Evolutionary conservation across 345 rosid species (phyloP), one percentile per base, ranked within the genome.

Genomic region (Capsella bursapastoris): DNA sequence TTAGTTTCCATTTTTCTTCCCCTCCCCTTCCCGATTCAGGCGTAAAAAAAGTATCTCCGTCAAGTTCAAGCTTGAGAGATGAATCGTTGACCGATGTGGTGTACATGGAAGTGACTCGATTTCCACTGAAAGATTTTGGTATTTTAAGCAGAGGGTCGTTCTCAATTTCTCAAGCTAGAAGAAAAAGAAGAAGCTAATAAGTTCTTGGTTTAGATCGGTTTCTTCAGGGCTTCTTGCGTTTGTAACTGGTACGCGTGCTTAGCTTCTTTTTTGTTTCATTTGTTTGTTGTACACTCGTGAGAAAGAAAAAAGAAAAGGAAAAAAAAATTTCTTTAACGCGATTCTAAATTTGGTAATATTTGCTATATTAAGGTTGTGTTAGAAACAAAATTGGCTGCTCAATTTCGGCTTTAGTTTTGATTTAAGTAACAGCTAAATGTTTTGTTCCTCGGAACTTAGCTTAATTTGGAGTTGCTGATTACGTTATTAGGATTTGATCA

Each of bases 331-430:
- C 34, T 75, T 18, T 52, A 52, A 44, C 15, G 2, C 8, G 41
- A 60, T 43, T 64, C 74, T 41, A 55, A 12, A 55, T 76, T 63
- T 70, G 51, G 71, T 56, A 47, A 70, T 13, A 53, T 12, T n/a
- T 68, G 8, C 48, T 40, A 49, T 66, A 47, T 37, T 48, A 49
- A 37, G 2, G 28, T 66, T 48, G 25, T 64, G 0, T 44, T 63
- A 4, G 15, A 9, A 43, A 8, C 22, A 43, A 16, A 50, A 1
- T 37, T 29, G 6, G 43, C 32, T 31, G 52, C 45, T 9, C 34
- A 70, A 0, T 51, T 38, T 37, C 11, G 38, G 51, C 2, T 8
- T 68, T 28, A 15, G 44, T 43, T 29, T 72, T 40, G 31, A 41
- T 29, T 29, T 45, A 37, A 37, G 40, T 37, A 37, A 37, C 40